These are phyloP conservation scores for Thermochaetoides thermophila DNA, from an alignment of 495 filamentous ascomycete species.

Conservation along the genomic window DNA sequence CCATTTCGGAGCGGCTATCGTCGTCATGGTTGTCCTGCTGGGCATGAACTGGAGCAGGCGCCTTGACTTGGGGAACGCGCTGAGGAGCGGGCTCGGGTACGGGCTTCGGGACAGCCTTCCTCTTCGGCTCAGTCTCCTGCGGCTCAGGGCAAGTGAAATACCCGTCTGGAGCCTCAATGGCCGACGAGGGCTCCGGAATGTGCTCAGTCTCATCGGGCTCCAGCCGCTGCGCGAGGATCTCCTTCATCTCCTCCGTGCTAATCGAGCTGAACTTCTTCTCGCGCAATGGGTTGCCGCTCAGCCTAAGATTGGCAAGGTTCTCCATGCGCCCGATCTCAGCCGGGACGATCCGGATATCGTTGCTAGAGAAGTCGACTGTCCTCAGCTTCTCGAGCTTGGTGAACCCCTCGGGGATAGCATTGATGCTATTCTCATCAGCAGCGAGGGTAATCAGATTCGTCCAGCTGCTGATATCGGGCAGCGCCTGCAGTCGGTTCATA, in stretches of 20 bases:
- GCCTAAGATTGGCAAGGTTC: slow-evolving; percentile 50
- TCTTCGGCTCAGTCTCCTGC: neutral
- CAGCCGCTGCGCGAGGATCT: slow-evolving; percentile 52
- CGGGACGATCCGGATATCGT: slow-evolving; percentile 63
- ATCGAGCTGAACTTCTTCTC: slow-evolving; percentile 75
- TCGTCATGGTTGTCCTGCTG: slow-evolving; percentile 9
- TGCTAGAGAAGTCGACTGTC: slow-evolving; percentile 68
- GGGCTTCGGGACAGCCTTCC: neutral
- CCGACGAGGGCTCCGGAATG: neutral
- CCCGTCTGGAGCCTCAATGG: slow-evolving; percentile 1
- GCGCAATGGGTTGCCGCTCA: slow-evolving; percentile 74
- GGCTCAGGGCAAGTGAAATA: neutral
- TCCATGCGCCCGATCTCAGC: slow-evolving; percentile 70
- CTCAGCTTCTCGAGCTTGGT: slow-evolving; percentile 47
- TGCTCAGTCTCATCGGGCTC: slow-evolving; percentile 31
- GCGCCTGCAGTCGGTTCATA: slow-evolving; percentile 54
- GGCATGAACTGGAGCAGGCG: neutral
- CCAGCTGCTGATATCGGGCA: slow-evolving; percentile 64
- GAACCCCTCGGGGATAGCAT: slow-evolving; percentile 61
- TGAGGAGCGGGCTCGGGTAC: neutral
- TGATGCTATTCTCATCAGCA: slow-evolving; percentile 67
- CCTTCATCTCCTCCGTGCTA: slow-evolving; percentile 68
- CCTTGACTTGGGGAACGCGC: neutral
- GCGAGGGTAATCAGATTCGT: slow-evolving; percentile 52
- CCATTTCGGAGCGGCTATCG: slow-evolving; percentile 46